Conservation (phyloP, 352 stramenopile species). For the Saprolegnia parasitica region DNA sequence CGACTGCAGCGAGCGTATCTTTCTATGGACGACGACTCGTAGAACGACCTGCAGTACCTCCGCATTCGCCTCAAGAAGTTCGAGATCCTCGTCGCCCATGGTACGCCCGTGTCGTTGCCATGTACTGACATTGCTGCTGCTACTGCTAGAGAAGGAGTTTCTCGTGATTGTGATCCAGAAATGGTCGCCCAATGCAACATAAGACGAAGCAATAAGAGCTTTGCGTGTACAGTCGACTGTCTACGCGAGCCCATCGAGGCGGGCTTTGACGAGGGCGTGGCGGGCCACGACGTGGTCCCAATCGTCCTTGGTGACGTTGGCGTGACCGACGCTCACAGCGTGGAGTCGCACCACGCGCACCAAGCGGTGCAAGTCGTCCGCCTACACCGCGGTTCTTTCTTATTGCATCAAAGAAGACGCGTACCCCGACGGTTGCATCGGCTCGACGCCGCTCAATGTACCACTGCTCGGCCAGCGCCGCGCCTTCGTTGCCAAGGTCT, state of each 20-base stretch:
- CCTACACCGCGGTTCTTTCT: constrained; percentile 40
- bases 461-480: constrained; percentile 71
- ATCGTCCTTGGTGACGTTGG: constrained; percentile 38
- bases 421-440: constrained; percentile 65
- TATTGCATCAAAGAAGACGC: constrained; percentile 14
- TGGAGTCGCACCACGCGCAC: constrained; percentile 64
- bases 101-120: no score
- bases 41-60: constrained; percentile 92
- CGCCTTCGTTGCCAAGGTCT: constrained; percentile 63
- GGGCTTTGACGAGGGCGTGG: neutral
- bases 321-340: constrained; percentile 58
- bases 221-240: neutral
- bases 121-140: constrained; percentile 13
- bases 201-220: neutral
- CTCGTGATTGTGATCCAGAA: constrained; percentile 93
- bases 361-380: constrained; percentile 75
- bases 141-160: constrained; percentile 82
- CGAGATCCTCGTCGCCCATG: constrained; percentile 90
- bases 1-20: neutral
- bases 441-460: constrained; percentile 68
- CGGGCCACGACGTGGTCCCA: constrained; percentile 55
- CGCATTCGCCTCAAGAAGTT: constrained; percentile 90
- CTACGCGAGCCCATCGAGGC: neutral
- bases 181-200: constrained; percentile 56
- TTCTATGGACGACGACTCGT: neutral